Evolutionary conservation across 805 yeast genomes (phyloP).

Genomic region (Lipomyces kockii): DNA sequence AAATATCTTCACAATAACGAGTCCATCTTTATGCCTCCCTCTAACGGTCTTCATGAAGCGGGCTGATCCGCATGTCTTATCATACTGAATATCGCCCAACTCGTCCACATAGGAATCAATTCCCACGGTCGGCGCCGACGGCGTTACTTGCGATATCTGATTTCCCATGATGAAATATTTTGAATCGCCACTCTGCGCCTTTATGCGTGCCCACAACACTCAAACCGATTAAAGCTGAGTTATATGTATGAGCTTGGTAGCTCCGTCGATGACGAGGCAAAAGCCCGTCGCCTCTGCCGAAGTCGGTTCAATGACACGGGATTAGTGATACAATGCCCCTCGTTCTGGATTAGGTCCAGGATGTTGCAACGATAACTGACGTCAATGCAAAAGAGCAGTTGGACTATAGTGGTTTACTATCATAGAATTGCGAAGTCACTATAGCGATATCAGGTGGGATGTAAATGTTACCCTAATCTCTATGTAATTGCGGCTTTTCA

Average conservation of each 20-base stretch:
- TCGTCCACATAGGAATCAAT: slow-evolving; percentile 87
- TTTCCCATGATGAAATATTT: slow-evolving; percentile 71
- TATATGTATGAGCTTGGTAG: too few relatives aligned
- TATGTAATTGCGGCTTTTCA: not conserved
- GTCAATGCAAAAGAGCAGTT: not conserved
- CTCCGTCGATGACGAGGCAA: not conserved
- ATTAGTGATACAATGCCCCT: not conserved
- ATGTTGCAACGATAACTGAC: not conserved
- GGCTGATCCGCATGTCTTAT: slow-evolving; percentile 75
- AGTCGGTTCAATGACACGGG: not conserved
- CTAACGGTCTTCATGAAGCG: slow-evolving; percentile 85
- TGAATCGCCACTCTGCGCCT: not conserved
- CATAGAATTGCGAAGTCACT: not conserved
- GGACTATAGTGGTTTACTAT: not conserved
- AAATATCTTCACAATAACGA: slow-evolving; percentile 76
- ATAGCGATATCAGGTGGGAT: not conserved
- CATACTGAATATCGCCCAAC: slow-evolving; percentile 72
- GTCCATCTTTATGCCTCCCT: slow-evolving; percentile 74
- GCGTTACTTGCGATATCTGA: slow-evolving; percentile 81
- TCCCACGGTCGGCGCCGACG: slow-evolving; percentile 90
- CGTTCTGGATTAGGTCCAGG: not conserved
- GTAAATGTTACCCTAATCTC: not conserved
- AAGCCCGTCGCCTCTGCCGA: not conserved
- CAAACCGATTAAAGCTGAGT: not conserved
- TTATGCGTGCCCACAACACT: not conserved